Evolutionary conservation across 2,329 filamentous ascomycete genomes (phyloP).

Genomic region (Claviceps digitariae): DNA sequence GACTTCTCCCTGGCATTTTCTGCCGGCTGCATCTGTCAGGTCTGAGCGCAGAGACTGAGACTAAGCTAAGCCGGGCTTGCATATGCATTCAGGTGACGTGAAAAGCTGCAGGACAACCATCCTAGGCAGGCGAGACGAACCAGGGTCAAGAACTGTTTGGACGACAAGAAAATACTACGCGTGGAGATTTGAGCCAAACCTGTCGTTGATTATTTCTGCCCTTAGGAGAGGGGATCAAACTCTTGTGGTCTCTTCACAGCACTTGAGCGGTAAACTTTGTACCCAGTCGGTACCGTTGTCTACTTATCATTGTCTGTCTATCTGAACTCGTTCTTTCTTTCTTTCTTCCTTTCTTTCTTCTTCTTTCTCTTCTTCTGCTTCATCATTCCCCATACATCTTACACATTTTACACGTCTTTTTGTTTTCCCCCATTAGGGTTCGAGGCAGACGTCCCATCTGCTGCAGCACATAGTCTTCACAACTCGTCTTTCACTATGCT

Average conservation of each 20-base stretch:
- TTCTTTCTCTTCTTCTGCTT: neutral
- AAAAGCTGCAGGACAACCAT: neutral
- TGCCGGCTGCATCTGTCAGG: neutral
- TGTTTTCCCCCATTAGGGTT: neutral
- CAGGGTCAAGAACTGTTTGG: neutral
- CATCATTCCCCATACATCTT: neutral
- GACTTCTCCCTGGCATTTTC: neutral
- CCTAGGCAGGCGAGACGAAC: neutral
- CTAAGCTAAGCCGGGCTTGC: neutral
- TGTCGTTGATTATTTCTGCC: neutral
- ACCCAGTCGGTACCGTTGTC: neutral
- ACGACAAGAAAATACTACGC: neutral
- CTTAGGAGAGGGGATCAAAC: too few relatives aligned
- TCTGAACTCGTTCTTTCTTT: neutral
- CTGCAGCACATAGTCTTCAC: neutral
- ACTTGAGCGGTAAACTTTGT: neutral
- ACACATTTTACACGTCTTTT: neutral
- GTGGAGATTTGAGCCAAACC: neutral
- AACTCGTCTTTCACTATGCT: conserved; percentile 5
- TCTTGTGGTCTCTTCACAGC: neutral
- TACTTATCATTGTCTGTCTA: neutral
- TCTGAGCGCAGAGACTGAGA: conserved; percentile 1
- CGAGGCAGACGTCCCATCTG: neutral
- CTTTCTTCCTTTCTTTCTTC: neutral
- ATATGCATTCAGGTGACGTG: conserved; percentile 3